A percentile compares a stretch with the other conserved stretches of the same genome.
Evolutionary conservation across 192 early-diverging fungal genomes (phyloP).

Genomic region (Funneliformis geosporum): DNA sequence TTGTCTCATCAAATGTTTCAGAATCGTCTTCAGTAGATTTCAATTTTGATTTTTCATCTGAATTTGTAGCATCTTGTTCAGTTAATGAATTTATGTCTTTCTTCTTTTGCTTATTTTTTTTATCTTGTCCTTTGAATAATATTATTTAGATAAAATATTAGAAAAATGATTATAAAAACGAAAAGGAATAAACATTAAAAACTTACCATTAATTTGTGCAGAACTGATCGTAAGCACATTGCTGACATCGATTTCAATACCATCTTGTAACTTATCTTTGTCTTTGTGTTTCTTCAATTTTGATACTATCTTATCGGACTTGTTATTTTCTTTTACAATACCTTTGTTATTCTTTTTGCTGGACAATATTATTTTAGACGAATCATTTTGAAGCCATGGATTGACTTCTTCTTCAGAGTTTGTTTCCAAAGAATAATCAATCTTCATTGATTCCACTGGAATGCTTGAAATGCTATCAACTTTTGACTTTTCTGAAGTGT

Average conservation of each 20-base stretch:
- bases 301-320: slow-evolving; percentile 65
- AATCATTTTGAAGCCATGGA: slow-evolving; percentile 75
- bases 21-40: slow-evolving; percentile 28
- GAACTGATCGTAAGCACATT: slow-evolving; percentile 60
- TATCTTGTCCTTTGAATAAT: background rate
- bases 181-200: background rate
- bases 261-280: slow-evolving; percentile 50
- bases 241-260: slow-evolving; percentile 71
- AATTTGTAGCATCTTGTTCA: background rate
- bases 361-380: slow-evolving; percentile 50
- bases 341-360: slow-evolving; percentile 58
- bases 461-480: slow-evolving; percentile 52
- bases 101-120: slow-evolving; percentile 30
- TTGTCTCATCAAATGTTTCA: slow-evolving; percentile 41
- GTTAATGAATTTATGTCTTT: background rate
- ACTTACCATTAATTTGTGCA: slow-evolving; percentile 39
- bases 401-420: slow-evolving; percentile 54
- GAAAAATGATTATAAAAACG: background rate
- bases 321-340: slow-evolving; percentile 54
- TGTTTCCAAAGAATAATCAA: slow-evolving; percentile 38
- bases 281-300: slow-evolving; percentile 62
- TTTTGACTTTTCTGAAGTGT: background rate
- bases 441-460: slow-evolving; percentile 57
- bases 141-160: background rate
- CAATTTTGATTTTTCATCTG: background rate